Evolutionary conservation across 1,284 basidiomycete species (phyloP).

Genomic region (Rhodotorula sp.): DNA sequence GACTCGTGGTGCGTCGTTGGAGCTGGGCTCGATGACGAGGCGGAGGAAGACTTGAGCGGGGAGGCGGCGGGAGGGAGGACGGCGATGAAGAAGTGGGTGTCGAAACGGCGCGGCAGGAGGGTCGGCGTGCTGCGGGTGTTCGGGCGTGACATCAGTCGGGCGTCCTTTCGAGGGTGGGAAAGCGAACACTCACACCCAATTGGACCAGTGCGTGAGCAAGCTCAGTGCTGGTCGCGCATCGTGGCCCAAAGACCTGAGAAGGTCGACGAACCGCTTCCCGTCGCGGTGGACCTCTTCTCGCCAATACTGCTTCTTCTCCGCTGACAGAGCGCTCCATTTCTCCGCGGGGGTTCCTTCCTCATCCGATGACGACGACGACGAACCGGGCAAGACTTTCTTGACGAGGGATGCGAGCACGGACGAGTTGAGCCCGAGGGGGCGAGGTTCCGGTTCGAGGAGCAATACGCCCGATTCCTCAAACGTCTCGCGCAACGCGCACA

Average conservation of each 20-base stretch:
- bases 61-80: slow-evolving; percentile 28
- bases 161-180: background rate
- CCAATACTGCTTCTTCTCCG: slow-evolving; percentile 15
- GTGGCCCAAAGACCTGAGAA: slow-evolving; percentile 11
- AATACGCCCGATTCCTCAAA: slow-evolving; percentile 46
- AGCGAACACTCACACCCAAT: slow-evolving; percentile 32
- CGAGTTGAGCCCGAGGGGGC: background rate
- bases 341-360: background rate
- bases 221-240: slow-evolving; percentile 4
- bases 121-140: slow-evolving; percentile 26
- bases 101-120: slow-evolving; percentile 39
- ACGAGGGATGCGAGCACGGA: background rate
- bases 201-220: slow-evolving; percentile 30
- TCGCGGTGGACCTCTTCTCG: slow-evolving; percentile 25
- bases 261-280: slow-evolving; percentile 8
- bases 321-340: slow-evolving; percentile 9
- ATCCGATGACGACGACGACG: background rate
- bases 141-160: background rate
- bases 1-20: slow-evolving; percentile 28
- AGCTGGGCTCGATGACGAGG: slow-evolving; percentile 20
- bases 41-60: slow-evolving; percentile 1
- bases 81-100: slow-evolving; percentile 45
- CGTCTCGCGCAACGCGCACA: slow-evolving; percentile 44
- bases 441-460: slow-evolving; percentile 12
- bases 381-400: background rate